Conservation (phyloP, 306 rosid genomes). For the Nissolia schottii region DNA sequence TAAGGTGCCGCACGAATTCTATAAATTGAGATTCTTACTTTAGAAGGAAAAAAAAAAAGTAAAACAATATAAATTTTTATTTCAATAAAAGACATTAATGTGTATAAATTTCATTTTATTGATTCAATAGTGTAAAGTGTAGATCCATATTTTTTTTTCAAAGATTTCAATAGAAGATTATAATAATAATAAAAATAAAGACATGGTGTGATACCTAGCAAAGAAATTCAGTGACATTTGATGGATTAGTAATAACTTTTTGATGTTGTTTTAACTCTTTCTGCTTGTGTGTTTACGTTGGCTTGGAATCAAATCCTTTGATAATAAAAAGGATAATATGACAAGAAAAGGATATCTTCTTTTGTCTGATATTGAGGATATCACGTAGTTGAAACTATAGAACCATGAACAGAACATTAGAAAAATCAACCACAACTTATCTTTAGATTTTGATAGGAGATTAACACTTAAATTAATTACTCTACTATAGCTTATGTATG, state of each 20-base stretch:
- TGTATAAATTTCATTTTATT: too few relatives aligned
- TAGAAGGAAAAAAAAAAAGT: too few relatives aligned
- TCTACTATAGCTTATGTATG: not conserved
- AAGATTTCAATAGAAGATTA: too few relatives aligned
- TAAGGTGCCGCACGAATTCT: constrained; percentile 34
- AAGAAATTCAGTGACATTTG: constrained; percentile 42
- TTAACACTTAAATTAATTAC: too few relatives aligned
- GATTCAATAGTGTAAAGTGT: too few relatives aligned
- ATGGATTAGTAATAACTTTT: constrained; percentile 41
- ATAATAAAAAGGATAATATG: constrained; percentile 24
- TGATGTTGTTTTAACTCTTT: constrained; percentile 19
- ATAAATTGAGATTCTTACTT: too few relatives aligned
- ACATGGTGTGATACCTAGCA: constrained; percentile 29
- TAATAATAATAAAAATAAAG: too few relatives aligned
- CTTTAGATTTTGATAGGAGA: not conserved
- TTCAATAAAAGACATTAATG: too few relatives aligned
- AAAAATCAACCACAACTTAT: not conserved
- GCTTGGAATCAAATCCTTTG: constrained; percentile 40
- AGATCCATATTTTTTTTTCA: too few relatives aligned
- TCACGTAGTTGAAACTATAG: not conserved
- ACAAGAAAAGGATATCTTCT: constrained; percentile 25
- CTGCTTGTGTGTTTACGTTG: constrained; percentile 28
- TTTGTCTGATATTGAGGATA: constrained; percentile 19
- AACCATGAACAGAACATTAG: not conserved
- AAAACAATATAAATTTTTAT: too few relatives aligned